Percentiles rank a stretch among this genome's conserved stretches.
These are phyloP conservation scores for Naganishia randhawae DNA, from an alignment of 768 basidiomycete genomes.

Conservation along the genomic window DNA sequence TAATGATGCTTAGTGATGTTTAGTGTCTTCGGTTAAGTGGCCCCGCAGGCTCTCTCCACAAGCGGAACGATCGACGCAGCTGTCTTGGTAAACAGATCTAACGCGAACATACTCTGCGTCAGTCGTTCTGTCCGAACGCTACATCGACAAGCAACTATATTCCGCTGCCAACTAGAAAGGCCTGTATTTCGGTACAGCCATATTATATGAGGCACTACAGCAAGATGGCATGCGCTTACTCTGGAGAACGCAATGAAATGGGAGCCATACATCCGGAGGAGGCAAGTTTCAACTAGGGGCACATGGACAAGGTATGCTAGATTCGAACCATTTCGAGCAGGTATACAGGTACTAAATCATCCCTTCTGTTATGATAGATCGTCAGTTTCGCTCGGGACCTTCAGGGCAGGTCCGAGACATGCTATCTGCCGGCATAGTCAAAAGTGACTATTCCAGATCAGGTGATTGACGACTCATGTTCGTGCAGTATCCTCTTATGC, in stretches of 20 bases:
- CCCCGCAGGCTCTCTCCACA: no score
- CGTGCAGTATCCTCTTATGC: no score
- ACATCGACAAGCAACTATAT: no score
- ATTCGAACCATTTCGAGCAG: background rate
- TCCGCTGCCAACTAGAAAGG: constrained; percentile 1
- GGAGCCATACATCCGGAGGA: background rate
- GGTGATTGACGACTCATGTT: no score
- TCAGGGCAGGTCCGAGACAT: constrained; percentile 1
- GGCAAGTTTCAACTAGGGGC: background rate
- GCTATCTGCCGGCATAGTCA: constrained; percentile 9
- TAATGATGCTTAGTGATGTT: no score
- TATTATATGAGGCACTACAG: background rate
- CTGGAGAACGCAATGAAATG: constrained; percentile 8
- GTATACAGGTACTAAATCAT: background rate
- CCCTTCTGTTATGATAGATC: background rate
- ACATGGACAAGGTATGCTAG: constrained; percentile 2
- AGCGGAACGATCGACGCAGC: no score
- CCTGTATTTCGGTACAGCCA: constrained; percentile 3
- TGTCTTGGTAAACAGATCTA: no score
- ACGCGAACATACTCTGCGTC: no score
- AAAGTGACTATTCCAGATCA: background rate
- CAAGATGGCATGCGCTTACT: constrained; percentile 10
- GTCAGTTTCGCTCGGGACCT: background rate
- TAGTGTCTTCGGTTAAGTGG: no score
- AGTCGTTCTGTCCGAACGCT: no score